Evolutionary conservation across 2,329 filamentous ascomycete genomes (phyloP).

Genomic region (Botryotinia convoluta): DNA sequence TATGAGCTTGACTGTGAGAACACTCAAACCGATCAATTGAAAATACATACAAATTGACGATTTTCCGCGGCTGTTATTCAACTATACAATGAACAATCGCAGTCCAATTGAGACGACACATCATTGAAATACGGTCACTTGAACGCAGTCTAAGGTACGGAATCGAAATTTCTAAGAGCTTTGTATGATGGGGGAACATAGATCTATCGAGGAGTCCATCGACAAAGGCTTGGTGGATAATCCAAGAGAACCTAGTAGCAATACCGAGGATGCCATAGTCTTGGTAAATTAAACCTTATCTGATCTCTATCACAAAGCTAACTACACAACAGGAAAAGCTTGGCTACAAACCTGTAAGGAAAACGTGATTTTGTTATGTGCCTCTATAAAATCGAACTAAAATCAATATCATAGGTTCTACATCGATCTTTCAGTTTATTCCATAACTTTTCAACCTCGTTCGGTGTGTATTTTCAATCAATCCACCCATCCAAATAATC

Average conservation of each 20-base stretch:
- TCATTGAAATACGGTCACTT: neutral
- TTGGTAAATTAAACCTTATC: neutral
- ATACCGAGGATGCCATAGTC: neutral
- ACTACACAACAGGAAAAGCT: constrained; percentile 43
- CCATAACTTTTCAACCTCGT: constrained; percentile 59
- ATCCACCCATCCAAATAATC: neutral
- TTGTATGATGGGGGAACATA: neutral
- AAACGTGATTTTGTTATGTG: neutral
- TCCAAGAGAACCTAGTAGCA: neutral
- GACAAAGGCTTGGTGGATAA: neutral
- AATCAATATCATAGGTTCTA: constrained; percentile 35
- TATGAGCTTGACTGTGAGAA: neutral
- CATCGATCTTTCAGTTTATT: constrained; percentile 56
- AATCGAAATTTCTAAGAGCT: neutral
- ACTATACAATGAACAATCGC: neutral
- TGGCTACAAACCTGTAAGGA: constrained; percentile 53
- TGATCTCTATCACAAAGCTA: neutral
- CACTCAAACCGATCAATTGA: too few species aligned
- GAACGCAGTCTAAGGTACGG: neutral
- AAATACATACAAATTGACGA: neutral
- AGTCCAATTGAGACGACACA: neutral
- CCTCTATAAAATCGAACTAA: neutral
- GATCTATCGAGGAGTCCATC: neutral
- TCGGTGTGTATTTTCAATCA: constrained; percentile 36
- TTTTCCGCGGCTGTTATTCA: neutral